Conservation (phyloP, 1,284 basidiomycete species). For the Mycosarcoma maydis region DNA sequence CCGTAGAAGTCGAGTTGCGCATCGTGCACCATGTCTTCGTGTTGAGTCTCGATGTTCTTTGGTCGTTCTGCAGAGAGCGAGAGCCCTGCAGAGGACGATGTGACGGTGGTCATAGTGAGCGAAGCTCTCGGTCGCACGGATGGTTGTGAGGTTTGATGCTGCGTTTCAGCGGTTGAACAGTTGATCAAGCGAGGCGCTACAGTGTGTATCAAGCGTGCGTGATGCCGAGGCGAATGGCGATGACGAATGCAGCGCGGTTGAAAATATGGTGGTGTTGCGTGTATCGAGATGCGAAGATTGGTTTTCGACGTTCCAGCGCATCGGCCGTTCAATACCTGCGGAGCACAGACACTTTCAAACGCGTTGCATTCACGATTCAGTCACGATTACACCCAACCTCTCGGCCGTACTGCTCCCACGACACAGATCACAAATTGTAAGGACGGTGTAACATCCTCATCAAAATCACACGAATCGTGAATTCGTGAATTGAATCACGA, state of each 20-base stretch:
- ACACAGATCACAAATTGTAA: too few species aligned
- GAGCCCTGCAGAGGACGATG: conserved; percentile 29
- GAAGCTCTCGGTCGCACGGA: background rate
- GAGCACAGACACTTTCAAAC: conserved; percentile 29
- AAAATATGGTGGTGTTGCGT: background rate
- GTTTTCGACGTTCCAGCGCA: conserved; percentile 28
- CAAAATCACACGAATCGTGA: too few species aligned
- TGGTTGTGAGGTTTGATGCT: too few species aligned
- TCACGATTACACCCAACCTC: too few species aligned
- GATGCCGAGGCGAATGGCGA: background rate
- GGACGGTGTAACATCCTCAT: too few species aligned
- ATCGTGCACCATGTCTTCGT: conserved; percentile 75
- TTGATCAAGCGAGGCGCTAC: background rate
- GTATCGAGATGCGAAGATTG: conserved; percentile 10
- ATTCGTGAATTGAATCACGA: too few species aligned
- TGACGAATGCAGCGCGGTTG: background rate
- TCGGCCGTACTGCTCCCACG: too few species aligned
- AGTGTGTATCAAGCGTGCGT: background rate
- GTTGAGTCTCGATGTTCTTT: conserved; percentile 63
- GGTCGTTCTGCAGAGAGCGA: conserved; percentile 48
- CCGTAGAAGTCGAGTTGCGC: conserved; percentile 98
- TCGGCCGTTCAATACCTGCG: conserved; percentile 3
- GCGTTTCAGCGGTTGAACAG: background rate
- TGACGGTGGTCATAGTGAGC: conserved; percentile 31
- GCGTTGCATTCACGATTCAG: background rate